phyloP scores from a whole-genome alignment of 75 land plant species.

The Ceratopteris richardii region DNA sequence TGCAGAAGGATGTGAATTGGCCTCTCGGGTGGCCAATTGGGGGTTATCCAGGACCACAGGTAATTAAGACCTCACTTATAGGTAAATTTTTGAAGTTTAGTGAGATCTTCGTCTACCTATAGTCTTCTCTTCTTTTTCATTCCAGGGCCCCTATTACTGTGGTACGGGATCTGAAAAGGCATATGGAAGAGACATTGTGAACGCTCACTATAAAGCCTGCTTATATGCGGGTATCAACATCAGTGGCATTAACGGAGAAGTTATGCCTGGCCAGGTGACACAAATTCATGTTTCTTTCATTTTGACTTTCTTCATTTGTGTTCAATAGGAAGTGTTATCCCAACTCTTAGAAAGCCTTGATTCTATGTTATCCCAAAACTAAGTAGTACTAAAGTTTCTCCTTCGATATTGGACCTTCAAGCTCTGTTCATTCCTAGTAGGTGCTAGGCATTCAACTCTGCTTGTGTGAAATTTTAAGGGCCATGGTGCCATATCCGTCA shows the following conservation, averaged over 20 bases:
- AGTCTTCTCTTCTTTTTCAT: no score
- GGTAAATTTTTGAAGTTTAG: no score
- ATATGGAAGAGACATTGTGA: slow-evolving; percentile 61
- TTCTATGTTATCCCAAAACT: no score
- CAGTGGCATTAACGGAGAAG: slow-evolving; percentile 85
- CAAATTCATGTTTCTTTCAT: neutral
- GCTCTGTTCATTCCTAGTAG: no score
- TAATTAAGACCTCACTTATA: no score
- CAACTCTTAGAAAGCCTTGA: no score
- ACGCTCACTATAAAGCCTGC: slow-evolving; percentile 71
- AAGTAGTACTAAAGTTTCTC: no score
- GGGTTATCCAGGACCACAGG: slow-evolving; percentile 79
- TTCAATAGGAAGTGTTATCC: neutral
- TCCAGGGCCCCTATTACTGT: slow-evolving; percentile 80
- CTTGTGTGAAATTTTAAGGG: no score
- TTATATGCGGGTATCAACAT: slow-evolving; percentile 64
- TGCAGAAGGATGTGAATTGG: slow-evolving; percentile 84
- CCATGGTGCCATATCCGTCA: no score
- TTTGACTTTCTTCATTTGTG: neutral
- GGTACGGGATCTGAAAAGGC: slow-evolving; percentile 73
- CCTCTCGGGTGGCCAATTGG: slow-evolving; percentile 86
- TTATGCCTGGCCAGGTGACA: slow-evolving; percentile 65
- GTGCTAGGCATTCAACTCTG: no score
- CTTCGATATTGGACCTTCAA: no score
- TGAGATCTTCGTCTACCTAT: no score